Evolutionary conservation across 202 grass and related monocot genomes (phyloP), one percentile per base, ranked within the genome.

Genomic region (Schoenoplectus triqueter): DNA sequence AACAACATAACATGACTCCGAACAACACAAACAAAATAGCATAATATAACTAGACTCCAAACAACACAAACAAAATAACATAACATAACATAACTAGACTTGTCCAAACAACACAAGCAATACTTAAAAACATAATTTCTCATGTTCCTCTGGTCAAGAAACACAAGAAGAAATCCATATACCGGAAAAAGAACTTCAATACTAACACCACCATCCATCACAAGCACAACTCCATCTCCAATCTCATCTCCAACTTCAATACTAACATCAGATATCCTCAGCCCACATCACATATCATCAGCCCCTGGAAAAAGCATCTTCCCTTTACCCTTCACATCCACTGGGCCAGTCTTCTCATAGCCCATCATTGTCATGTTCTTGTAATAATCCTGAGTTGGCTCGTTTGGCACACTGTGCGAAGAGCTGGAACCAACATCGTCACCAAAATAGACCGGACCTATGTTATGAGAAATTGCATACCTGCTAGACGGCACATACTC

Each of bases 271-370:
- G 9, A 14, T 2, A 47, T 19, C n/a, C 13, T 45, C 42, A 51
- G 31, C 11, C 55, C 14, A 57, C 3, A 15, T 68, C 76, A 56
- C 2, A 0, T 4, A 73, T 22, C 18, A 50, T 82, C n/a, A 65
- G 42, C 18, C n/a, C 50, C 14, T 1, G 55, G 48, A 11, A 83
- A 42, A 42, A 69, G 41, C 64, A 69, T 83, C 48, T 83, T 83
- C 7, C 21, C 81, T 45, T 83, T 83, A 1, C 81, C 81, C 65
- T 83, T 83, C 11, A 44, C 65, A 83, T 83, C 64, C 2, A 61
- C 75, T 45, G 0, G 17, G 13, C 31, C 19, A 10, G 15, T 44
- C 39, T 61, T 61, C 75, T 79, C 75, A 10, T 31, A n/a, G 81
- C 20, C 44, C 49, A 55, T 59, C 21, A 8, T 15, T n/a, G 48